Base-by-base conservation (phyloP, 2,329 filamentous ascomycete species). In the Colletotrichum sp. region DNA sequence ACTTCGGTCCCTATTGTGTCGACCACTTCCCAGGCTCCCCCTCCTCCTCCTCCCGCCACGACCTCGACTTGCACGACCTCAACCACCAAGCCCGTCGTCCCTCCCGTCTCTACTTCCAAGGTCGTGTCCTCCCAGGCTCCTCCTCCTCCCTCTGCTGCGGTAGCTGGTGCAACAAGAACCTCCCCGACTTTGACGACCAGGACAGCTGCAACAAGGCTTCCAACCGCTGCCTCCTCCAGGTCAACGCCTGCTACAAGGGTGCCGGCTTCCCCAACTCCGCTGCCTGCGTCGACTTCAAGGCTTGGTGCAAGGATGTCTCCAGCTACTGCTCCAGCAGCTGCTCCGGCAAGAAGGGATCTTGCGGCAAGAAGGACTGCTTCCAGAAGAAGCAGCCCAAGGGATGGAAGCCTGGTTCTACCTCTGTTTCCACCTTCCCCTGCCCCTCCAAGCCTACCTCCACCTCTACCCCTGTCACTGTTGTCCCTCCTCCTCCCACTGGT, bases 121-220 rank as follows among this genome's bases (percentile, higher is more conserved):
- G 61, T 67, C 10, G 61, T 72, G 16, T 55, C 65, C 4, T 22
- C 65, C 1, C 65, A 67, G 65, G 65, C 65, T 68, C 66, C 66
- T 70, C 69, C 76, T 32, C 58, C 65, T 5, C 75, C 68, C 39
- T 60, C 70, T 28, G 87, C 77, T 88, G 87, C 77, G 90, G 90
- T 64, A 87, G 85, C 76, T 91, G 89, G 89, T 91, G 89, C 80
- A 86, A 86, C 48, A 85, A 84, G 61, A 85, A 88, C 16, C 80
- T 91, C 15, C 89, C 89, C 28, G 82, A 87, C 78, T 91, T 87
- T 83, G 80, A 81, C 55, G 84, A 89, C 79, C 77, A 83, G 71
- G 76, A 79, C 56, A 81, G 82, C 61, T 91, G 90, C 81, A 79
- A 82, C 66, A 78, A 77, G 12, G 86, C 87, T 27, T 85, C 84